Percentiles rank a stretch among this genome's conserved stretches.
phyloP scores from a whole-genome alignment of 1,284 basidiomycete species.

The Malassezia cuniculi region DNA sequence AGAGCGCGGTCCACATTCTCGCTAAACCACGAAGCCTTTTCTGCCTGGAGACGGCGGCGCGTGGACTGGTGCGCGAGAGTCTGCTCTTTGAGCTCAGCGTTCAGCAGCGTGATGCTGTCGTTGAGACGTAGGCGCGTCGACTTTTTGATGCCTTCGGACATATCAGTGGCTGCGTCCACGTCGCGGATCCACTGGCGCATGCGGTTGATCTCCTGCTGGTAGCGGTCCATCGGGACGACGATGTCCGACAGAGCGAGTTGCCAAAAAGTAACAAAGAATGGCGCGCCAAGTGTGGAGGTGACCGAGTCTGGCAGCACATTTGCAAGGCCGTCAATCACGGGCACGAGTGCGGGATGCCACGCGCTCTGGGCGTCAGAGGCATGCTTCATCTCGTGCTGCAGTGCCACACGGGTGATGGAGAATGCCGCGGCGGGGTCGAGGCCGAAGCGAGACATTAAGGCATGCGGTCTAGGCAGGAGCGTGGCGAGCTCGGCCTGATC shows the following conservation, averaged over 20 bases:
- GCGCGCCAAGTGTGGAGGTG: constrained; percentile 21
- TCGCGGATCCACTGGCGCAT: constrained; percentile 24
- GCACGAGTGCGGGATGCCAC: constrained; percentile 34
- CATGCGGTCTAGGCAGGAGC: constrained; percentile 23
- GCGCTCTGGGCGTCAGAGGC: too few relatives aligned
- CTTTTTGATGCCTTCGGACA: constrained; percentile 20
- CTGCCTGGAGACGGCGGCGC: constrained; percentile 60
- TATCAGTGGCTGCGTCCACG: constrained; percentile 14
- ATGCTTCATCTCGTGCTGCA: constrained; percentile 8
- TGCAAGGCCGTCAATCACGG: constrained; percentile 22
- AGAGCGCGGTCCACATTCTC: constrained; percentile 15
- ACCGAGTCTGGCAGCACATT: constrained; percentile 21
- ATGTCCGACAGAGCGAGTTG: constrained; percentile 38
- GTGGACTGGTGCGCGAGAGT: constrained; percentile 59
- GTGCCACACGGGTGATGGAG: constrained; percentile 33
- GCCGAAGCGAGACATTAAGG: constrained; percentile 29
- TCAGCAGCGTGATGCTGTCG: constrained; percentile 34
- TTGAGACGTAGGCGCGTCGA: constrained; percentile 31
- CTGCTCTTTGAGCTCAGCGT: constrained; percentile 61
- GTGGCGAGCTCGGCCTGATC: constrained; percentile 25
- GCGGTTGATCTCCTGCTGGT: constrained; percentile 35
- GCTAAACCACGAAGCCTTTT: constrained; percentile 77
- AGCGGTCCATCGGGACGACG: constrained; percentile 41
- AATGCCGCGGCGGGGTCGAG: constrained; percentile 38
- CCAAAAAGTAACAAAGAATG: constrained; percentile 44